These are phyloP conservation scores for Elsinoe necatrix DNA, from an alignment of 2,329 filamentous ascomycete species.

Conservation along the genomic window DNA sequence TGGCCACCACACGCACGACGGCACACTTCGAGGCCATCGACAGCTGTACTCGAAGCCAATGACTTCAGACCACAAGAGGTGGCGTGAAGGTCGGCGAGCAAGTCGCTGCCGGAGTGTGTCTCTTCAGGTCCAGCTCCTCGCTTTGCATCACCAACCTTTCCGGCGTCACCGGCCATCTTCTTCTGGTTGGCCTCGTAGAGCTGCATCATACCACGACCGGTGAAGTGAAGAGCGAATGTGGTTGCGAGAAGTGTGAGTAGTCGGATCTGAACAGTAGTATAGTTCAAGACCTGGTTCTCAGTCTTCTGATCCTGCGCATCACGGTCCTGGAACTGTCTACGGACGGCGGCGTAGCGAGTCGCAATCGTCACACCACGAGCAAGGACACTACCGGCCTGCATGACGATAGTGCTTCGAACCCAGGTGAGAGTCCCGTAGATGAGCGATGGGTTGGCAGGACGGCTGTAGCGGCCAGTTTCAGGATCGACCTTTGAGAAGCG, in stretches of 20 bases:
- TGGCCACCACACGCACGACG: conserved; percentile 70
- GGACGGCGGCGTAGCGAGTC: conserved; percentile 62
- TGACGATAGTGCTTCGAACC: conserved; percentile 64
- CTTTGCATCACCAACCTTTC: conserved; percentile 35
- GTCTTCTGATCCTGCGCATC: conserved; percentile 53
- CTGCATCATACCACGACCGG: conserved; percentile 65
- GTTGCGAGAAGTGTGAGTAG: conserved; percentile 63
- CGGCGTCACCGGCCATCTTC: conserved; percentile 47
- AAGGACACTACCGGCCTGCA: conserved; percentile 62
- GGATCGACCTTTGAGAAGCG: conserved; percentile 63
- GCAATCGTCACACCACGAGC: conserved; percentile 72
- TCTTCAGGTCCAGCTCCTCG: conserved; percentile 61
- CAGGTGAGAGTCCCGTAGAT: conserved; percentile 70
- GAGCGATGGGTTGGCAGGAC: conserved; percentile 57
- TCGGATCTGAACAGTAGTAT: conserved; percentile 71
- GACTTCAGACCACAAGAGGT: conserved; percentile 71
- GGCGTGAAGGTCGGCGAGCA: conserved; percentile 66
- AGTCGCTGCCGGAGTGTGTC: conserved; percentile 54
- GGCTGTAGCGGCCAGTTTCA: conserved; percentile 58
- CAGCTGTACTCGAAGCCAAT: conserved; percentile 61
- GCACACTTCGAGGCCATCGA: conserved; percentile 66
- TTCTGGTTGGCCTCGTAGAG: conserved; percentile 66
- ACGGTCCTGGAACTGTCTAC: conserved; percentile 69
- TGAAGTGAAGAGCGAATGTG: conserved; percentile 72
- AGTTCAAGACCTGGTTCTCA: conserved; percentile 70